Evolutionary conservation across 768 basidiomycete genomes (phyloP), one percentile per base, ranked within the genome.

Genomic region (Xerocomellus intermedius): DNA sequence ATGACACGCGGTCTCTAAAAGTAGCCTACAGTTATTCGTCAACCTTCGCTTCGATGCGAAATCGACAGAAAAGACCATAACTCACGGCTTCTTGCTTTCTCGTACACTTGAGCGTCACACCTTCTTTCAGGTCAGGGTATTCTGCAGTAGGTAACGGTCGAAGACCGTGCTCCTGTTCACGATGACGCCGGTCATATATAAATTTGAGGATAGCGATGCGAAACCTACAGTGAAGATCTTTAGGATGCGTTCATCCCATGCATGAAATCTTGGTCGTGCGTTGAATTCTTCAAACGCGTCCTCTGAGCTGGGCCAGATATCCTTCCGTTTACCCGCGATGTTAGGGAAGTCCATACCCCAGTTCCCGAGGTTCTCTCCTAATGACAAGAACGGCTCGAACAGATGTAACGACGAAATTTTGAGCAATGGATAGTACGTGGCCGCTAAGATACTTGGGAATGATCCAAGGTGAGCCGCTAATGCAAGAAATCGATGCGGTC

Each of bases 391-490:
- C 14, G 54, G 58, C 24, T 52, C 54, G 3, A 56, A 17, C 2
- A 59, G 33, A 13, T 59, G 58, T 21, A 59, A 32, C 2, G 58
- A 59, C 2, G 38, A 52, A n/a, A 59, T 28, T 42, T 42, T 52
- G 37, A 59, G 8, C 19, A 21, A 14, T 1, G 50, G 58, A 45
- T 7, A 22, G 14, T 38, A 48, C n/a, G 35, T 42, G 2, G 51
- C 53, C 0, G 51, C 39, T 1, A 53, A n/a, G 21, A 56, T 32
- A 1, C 55, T 56, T 41, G 30, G 8, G 1, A 35, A 13, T 8
- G 12, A 1, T 17, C 46, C 0, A 9, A 44, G 8, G 5, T 44
- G 26, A 28, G 26, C 16, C 8, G 17, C 8, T 7, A 22, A 42
- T 22, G 14, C 22, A 22, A 14, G 33, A 35, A 35, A 22, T 5